Evolutionary conservation across 139 green algal genomes (phyloP).

Genomic region (Ettlia oleoabundans): DNA sequence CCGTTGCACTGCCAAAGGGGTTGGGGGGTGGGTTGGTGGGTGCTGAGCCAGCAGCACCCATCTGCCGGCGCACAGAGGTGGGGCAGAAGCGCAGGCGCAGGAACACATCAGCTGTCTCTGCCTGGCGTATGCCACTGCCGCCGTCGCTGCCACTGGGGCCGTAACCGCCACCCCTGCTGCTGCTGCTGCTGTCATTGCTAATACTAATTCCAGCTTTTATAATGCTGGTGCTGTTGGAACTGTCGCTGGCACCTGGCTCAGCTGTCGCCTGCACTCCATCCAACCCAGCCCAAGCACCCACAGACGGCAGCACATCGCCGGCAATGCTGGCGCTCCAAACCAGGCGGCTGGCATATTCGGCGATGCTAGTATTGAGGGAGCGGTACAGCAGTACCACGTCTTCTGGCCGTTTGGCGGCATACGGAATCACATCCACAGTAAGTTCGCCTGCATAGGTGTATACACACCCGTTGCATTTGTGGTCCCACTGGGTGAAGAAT

Average conservation of each 20-base stretch:
- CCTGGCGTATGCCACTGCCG: not conserved
- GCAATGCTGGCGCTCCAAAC: constrained; percentile 16
- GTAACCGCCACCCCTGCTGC: not conserved
- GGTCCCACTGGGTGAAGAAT: not conserved
- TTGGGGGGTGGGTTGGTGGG: not conserved
- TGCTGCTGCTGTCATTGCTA: not conserved
- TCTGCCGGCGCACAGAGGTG: not conserved
- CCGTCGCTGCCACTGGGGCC: not conserved
- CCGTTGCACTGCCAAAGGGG: not conserved
- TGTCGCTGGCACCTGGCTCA: not conserved
- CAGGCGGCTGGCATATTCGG: not conserved
- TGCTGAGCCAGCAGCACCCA: not conserved
- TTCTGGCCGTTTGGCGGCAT: not conserved
- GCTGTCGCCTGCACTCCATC: too few relatives aligned
- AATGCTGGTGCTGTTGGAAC: not conserved
- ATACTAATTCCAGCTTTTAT: not conserved
- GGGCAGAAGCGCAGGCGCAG: constrained; percentile 39
- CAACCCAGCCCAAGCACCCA: not conserved
- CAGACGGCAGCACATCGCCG: not conserved
- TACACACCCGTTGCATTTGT: not conserved
- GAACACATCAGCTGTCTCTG: not conserved
- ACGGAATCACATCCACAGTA: constrained; percentile 10
- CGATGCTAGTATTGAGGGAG: not conserved
- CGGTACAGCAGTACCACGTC: not conserved
- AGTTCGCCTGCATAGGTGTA: not conserved